These are phyloP conservation scores for Sporothrix sp. DNA, from an alignment of 2,329 filamentous ascomycete genomes.

Conservation along the genomic window DNA sequence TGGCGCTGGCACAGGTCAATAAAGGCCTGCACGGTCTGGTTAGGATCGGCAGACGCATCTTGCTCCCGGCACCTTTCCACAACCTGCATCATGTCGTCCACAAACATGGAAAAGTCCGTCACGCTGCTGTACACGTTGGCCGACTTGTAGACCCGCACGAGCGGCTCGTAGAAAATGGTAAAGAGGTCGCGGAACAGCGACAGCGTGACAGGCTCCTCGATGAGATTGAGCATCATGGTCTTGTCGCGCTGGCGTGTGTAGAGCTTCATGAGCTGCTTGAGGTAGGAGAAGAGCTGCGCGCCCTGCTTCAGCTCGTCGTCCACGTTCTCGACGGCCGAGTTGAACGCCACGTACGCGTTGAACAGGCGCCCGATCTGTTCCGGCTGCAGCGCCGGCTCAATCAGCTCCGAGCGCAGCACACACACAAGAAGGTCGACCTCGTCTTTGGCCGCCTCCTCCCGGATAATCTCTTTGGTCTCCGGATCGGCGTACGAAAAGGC, in stretches of 20 bases:
- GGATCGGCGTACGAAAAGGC: slow-evolving; percentile 69
- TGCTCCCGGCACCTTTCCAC: slow-evolving; percentile 57
- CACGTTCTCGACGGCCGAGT: slow-evolving; percentile 81
- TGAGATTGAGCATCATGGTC: slow-evolving; percentile 89
- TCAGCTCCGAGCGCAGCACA: slow-evolving; percentile 67
- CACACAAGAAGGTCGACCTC: slow-evolving; percentile 77
- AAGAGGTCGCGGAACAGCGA: slow-evolving; percentile 92
- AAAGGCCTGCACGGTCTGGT: slow-evolving; percentile 95
- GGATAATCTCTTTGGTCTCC: slow-evolving; percentile 61
- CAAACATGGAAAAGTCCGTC: slow-evolving; percentile 87
- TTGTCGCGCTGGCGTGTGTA: slow-evolving; percentile 89
- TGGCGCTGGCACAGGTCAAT: slow-evolving; percentile 94
- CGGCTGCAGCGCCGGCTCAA: slow-evolving; percentile 59
- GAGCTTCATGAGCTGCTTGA: slow-evolving; percentile 91
- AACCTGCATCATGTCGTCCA: slow-evolving; percentile 80
- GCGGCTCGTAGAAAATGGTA: slow-evolving; percentile 96
- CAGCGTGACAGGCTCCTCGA: slow-evolving; percentile 96
- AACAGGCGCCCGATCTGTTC: slow-evolving; percentile 77
- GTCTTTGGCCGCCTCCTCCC: slow-evolving; percentile 62
- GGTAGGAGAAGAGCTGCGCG: slow-evolving; percentile 82
- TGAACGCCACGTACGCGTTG: slow-evolving; percentile 95
- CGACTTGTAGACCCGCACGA: slow-evolving; percentile 95
- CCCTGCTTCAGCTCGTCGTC: slow-evolving; percentile 83
- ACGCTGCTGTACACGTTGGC: slow-evolving; percentile 97
- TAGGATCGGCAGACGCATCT: slow-evolving; percentile 89